A percentile compares a stretch with the other conserved stretches of the same genome.
Conservation (phyloP, 2,329 filamentous ascomycete species). For the Lachnellula suecica region DNA sequence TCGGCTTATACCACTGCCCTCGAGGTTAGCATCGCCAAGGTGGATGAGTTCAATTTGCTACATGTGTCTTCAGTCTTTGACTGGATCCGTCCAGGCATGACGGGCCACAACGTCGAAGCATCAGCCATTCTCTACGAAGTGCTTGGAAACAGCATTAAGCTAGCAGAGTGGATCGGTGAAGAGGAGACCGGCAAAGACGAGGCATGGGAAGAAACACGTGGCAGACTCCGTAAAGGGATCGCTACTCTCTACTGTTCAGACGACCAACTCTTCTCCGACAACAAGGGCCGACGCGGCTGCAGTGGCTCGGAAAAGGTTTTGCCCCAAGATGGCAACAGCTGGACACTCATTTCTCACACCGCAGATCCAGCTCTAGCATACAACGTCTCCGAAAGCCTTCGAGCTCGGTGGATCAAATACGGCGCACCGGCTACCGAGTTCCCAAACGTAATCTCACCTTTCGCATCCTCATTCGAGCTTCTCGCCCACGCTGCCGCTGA, state of each 20-base stretch:
- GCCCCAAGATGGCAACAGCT: constrained; percentile 60
- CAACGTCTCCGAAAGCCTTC: constrained; percentile 22
- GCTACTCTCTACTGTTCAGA: constrained; percentile 33
- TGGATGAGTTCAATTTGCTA: constrained; percentile 39
- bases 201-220: constrained; percentile 18
- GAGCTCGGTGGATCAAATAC: constrained; percentile 39
- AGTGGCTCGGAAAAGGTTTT: constrained; percentile 53
- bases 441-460: constrained; percentile 45
- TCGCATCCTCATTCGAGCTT: constrained; percentile 47
- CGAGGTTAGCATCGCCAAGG: constrained; percentile 41
- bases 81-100: constrained; percentile 32
- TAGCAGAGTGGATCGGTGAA: constrained; percentile 39
- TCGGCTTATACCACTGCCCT: constrained; percentile 47
- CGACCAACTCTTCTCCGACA: constrained; percentile 48
- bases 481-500: constrained; percentile 43
- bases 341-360: constrained; percentile 41
- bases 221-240: constrained; percentile 18
- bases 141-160: constrained; percentile 40
- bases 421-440: constrained; percentile 48
- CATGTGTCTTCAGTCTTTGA: constrained; percentile 25
- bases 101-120: constrained; percentile 32
- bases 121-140: constrained; percentile 29
- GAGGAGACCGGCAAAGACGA: constrained; percentile 11
- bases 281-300: constrained; percentile 41
- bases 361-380: constrained; percentile 26